Evolutionary conservation across 257 asterid species (phyloP).

Genomic region (Gentiana straminea): DNA sequence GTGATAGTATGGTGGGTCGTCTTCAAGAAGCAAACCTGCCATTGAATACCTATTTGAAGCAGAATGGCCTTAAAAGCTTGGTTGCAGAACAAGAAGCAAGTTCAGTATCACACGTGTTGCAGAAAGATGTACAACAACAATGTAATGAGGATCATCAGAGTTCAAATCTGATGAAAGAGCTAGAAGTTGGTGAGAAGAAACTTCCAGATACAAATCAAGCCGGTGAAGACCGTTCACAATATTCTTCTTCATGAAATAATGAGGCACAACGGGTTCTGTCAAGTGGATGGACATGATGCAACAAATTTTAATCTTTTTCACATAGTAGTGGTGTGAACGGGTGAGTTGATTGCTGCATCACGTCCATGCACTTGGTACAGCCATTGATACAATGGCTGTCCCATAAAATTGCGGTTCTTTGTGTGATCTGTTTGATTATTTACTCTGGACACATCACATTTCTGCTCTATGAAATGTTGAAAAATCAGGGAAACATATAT

Average conservation of each 20-base stretch:
- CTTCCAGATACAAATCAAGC: constrained; percentile 20
- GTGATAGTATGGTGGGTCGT: constrained; percentile 64
- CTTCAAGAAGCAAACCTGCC: constrained; percentile 86
- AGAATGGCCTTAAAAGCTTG: constrained; percentile 84
- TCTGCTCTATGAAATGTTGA: no score
- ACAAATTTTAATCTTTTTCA: no score
- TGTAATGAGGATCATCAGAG: constrained; percentile 17
- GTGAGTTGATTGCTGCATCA: no score
- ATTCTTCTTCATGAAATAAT: neutral
- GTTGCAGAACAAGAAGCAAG: constrained; percentile 39
- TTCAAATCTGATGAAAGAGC: constrained; percentile 21
- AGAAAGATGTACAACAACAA: constrained; percentile 24
- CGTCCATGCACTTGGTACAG: no score
- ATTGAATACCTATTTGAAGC: constrained; percentile 62
- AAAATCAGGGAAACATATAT: no score
- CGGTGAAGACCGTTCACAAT: constrained; percentile 15
- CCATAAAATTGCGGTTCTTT: no score
- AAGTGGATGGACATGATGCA: no score
- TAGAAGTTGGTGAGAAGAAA: constrained; percentile 31
- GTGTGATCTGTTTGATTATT: no score
- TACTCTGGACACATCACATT: no score
- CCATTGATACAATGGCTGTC: no score
- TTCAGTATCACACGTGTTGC: constrained; percentile 22
- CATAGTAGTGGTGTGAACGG: no score
- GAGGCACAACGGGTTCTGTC: no score